phyloP scores from a whole-genome alignment of 2,329 filamentous ascomycete genomes.

The Cordyceps tenuipes region DNA sequence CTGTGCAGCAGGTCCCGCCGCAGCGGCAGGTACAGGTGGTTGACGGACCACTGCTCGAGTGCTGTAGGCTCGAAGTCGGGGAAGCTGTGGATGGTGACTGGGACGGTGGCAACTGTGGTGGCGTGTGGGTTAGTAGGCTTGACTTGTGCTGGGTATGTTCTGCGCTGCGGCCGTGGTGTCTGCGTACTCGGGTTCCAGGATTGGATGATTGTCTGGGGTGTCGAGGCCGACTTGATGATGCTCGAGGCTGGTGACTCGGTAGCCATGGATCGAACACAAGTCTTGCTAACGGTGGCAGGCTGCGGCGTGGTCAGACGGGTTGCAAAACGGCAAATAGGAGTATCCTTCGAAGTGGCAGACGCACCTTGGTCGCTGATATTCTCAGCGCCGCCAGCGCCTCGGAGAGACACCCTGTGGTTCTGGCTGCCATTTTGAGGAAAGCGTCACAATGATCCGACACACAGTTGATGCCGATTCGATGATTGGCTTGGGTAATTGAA shows the following conservation, averaged over 20 bases:
- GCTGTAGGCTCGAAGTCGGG: constrained; percentile 76
- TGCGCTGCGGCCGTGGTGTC: constrained; percentile 9
- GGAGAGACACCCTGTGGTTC: constrained; percentile 39
- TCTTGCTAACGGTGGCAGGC: constrained; percentile 27
- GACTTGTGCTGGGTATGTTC: neutral
- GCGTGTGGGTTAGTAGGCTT: constrained; percentile 10
- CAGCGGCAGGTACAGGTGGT: constrained; percentile 79
- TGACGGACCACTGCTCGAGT: constrained; percentile 69
- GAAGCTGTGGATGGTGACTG: constrained; percentile 83
- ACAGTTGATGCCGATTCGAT: neutral
- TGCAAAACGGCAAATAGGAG: constrained; percentile 20
- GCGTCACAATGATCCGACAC: neutral
- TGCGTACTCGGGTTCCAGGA: constrained; percentile 38
- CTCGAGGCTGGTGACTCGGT: constrained; percentile 38
- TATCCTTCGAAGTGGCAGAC: constrained; percentile 1
- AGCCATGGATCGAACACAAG: constrained; percentile 48
- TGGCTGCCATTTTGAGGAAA: constrained; percentile 32
- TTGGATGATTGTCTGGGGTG: constrained; percentile 27
- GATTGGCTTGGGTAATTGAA: neutral
- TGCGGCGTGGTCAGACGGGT: constrained; percentile 22
- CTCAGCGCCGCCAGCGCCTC: constrained; percentile 45
- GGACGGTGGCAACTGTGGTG: constrained; percentile 51
- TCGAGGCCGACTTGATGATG: constrained; percentile 27
- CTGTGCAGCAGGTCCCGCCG: constrained; percentile 88
- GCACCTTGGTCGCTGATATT: constrained; percentile 34